phyloP scores from a whole-genome alignment of 306 rosid species.

The Mimosa bimucronata region DNA sequence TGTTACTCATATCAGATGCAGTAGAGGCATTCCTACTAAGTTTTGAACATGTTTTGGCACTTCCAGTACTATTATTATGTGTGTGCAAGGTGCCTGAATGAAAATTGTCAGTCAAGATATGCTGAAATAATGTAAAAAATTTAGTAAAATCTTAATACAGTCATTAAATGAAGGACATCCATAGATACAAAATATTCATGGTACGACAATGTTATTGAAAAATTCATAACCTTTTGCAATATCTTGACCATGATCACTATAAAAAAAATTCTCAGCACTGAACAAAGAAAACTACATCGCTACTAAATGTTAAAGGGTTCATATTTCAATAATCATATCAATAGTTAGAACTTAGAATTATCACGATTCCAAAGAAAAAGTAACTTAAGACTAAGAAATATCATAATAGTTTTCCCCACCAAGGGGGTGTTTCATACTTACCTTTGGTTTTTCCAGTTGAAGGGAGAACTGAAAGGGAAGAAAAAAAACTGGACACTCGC shows the following conservation, averaged over 20 bases:
- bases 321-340: background rate
- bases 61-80: constrained; percentile 40
- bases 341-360: background rate
- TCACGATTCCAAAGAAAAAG: background rate
- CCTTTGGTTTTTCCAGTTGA: constrained; percentile 66
- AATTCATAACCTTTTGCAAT: background rate
- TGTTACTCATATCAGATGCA: constrained; percentile 68
- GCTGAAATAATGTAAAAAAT: background rate
- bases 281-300: background rate
- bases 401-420: background rate
- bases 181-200: constrained; percentile 4
- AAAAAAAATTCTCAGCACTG: background rate
- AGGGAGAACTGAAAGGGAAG: constrained; percentile 69
- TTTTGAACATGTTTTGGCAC: constrained; percentile 37
- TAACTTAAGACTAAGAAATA: background rate
- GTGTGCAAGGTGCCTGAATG: constrained; percentile 52
- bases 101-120: constrained; percentile 26
- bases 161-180: constrained; percentile 16
- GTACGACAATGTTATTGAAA: background rate
- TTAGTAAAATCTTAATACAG: constrained; percentile 2
- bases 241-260: background rate
- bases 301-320: background rate
- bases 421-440: constrained; percentile 37
- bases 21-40: constrained; percentile 68
- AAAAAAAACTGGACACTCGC: constrained; percentile 64